Base-by-base conservation (phyloP, 2,329 filamentous ascomycete genomes). In the Cladosporium oxysporum region DNA sequence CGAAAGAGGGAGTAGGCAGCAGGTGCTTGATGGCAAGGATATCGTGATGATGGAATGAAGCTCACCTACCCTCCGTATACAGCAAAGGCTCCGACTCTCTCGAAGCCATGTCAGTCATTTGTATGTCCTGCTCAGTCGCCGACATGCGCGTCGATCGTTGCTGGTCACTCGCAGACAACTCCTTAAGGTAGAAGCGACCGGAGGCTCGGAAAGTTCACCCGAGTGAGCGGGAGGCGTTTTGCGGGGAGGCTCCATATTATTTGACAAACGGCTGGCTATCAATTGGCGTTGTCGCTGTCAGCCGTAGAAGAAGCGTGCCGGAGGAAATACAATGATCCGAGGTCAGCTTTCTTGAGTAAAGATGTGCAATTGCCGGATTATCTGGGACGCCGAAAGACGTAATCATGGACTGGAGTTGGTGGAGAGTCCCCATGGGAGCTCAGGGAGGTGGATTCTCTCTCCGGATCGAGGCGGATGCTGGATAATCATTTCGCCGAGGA, bases 101-200 rank as follows among this genome's bases (percentile, higher is more conserved):
- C 37, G 50, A 57, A 63, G 61, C 33, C 61, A 63, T 63, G 10
- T 63, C 61, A 55, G 37, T 44, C 61, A 57, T 57, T 57, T 57
- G 61, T 63, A 63, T 55, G 61, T 57, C 61, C 31, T 57, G 33
- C 61, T 63, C 61, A 63, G 61, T 63, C 61, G 61, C 61, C 61
- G 61, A 63, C 61, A 63, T 63, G 50, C 50, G 33, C 21, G 49
- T 53, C 60, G 49, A 41, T 62, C 60, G 47, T 18, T 55, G 60
- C 60, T 62, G 21, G 60, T 62, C 60, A 55, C 60, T 62, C 60
- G 60, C 44, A 44, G 60, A 52, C 29, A 41, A 33, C 60, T 62
- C 47, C 60, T 62, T 23, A 49, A 55, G 41, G 60, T 41, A 62
- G 60, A 62, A 31, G 29, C 8, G 47, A 37, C 31, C 31, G 33